phyloP scores from a whole-genome alignment of 2,329 filamentous ascomycete species.

The Claviceps sp. region DNA sequence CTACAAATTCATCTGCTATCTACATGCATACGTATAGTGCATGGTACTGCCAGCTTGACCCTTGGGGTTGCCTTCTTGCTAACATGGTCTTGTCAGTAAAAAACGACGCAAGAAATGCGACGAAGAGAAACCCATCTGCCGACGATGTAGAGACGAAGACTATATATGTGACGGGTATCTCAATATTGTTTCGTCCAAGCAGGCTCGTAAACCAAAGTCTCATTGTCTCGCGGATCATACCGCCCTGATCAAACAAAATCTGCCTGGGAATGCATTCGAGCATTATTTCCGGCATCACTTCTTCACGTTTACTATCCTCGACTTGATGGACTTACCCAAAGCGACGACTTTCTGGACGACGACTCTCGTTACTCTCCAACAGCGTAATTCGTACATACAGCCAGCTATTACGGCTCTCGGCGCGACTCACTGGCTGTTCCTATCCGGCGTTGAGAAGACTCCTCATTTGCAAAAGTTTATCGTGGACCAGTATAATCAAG shows the following conservation, averaged over 20 bases:
- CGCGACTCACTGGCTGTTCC: slow-evolving; percentile 1
- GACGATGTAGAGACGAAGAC: slow-evolving; percentile 2
- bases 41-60: background rate
- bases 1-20: background rate
- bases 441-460: background rate
- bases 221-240: background rate
- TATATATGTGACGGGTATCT: slow-evolving; percentile 2
- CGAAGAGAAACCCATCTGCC: slow-evolving; percentile 1
- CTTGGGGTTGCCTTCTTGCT: background rate
- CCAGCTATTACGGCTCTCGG: slow-evolving; percentile 1
- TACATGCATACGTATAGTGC: background rate
- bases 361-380: background rate
- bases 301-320: slow-evolving; percentile 2
- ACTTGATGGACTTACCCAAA: slow-evolving; percentile 3
- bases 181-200: background rate
- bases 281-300: slow-evolving; percentile 4
- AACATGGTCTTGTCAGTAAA: background rate
- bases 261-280: slow-evolving; percentile 1
- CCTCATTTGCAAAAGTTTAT: background rate
- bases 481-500: slow-evolving; percentile 1
- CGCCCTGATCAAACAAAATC: background rate
- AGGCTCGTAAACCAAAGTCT: background rate
- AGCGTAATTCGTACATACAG: slow-evolving; percentile 1
- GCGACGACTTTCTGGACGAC: slow-evolving; percentile 1
- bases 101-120: slow-evolving; percentile 4